Evolutionary conservation across 164 flowering plant genomes (phyloP), one percentile per base, ranked within the genome.

Genomic region (Stephania cephalantha): DNA sequence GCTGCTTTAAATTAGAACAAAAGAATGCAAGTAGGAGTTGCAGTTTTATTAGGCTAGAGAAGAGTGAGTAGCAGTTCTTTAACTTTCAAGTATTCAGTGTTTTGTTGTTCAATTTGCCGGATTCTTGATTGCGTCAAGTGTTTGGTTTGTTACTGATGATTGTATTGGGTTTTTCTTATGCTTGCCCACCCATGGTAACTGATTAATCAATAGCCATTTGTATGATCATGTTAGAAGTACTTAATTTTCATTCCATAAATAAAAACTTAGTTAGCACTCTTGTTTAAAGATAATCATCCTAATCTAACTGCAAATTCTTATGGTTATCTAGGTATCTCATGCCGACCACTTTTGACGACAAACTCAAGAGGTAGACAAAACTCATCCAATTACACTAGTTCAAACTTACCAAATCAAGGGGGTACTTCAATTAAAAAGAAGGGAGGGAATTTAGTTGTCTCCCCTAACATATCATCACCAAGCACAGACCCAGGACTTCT

Each of bases 401-500:
- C 53, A 15, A 55, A 68, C 42, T 3, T 73, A 22, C 71, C 76
- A 52, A 73, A 53, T 63, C 71, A 61, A 55, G 68, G 80, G 9
- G 29, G 77, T 12, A 31, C 25, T 55, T 17, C 67, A 25, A 67
- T 10, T 58, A 80, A 74, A 66, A 77, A 68, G 69, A 77, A 68
- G 78, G 75, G 25, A 53, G 73, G 74, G 69, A 71, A 64, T n/a
- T 78, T 63, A 67, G 88, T 84, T 50, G 15, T 82, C 20, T 83
- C 84, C 64, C 85, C 87, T 3, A 66, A 82, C 30, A 46, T 78
- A 20, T 69, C 79, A 22, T 73, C 88, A 22, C 75, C 80, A 50
- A 79, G 68, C 80, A 66, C 73, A 20, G 50, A 52, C 4, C 42
- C 78, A 61, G 86, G 81, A 46, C 65, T 83, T 20, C 90, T 89